Base-by-base conservation (phyloP, 2,329 filamentous ascomycete genomes). In the Zasmidium citrigriseum region DNA sequence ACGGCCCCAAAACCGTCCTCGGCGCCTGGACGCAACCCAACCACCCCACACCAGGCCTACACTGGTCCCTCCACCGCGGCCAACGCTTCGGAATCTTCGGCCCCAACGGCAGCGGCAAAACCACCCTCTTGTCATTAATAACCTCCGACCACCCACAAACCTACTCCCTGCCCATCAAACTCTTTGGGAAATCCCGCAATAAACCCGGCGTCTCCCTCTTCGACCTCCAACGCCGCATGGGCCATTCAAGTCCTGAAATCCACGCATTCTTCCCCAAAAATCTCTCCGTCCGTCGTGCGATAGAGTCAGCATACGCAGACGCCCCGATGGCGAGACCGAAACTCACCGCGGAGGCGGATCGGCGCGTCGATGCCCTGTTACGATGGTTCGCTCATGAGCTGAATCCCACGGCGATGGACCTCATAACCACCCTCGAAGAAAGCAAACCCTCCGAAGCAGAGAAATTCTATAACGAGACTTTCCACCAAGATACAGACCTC, bases 121-220 rank as follows among this genome's bases (percentile, higher is more conserved):
- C 95, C 0, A 99, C 95, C 0, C 83, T 99, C 41, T 84, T 98
- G 24, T 95, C 92, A 4, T 82, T 99, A 4, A 89, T 99, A 59
- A 96, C 91, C 59, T 98, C 93, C 1, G 95, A 99, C 70, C 95
- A 99, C 68, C 95, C 95, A 0, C 93, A 98, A 74, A 87, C 93
- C 0, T 99, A 98, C 73, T 91, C 90, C 0, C 84, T 93, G 22
- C 93, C 93, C 0, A 88, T 99, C 60, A 88, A 85, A 66, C 81
- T 97, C 14, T 98, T 99, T 71, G 91, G 92, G 0, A 86, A 86
- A 21, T 89, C 88, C 55, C 86, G 95, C 20, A 89, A 89, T 0
- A 73, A 84, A 54, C 83, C 83, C 0, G 92, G 91, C 0, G 86
- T 98, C 29, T 96, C 91, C 0, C 89, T 97, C 58, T 98, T 96